Evolutionary conservation across 2,329 filamentous ascomycete genomes (phyloP).

Genomic region (Ophiostoma himal-ulmi): DNA sequence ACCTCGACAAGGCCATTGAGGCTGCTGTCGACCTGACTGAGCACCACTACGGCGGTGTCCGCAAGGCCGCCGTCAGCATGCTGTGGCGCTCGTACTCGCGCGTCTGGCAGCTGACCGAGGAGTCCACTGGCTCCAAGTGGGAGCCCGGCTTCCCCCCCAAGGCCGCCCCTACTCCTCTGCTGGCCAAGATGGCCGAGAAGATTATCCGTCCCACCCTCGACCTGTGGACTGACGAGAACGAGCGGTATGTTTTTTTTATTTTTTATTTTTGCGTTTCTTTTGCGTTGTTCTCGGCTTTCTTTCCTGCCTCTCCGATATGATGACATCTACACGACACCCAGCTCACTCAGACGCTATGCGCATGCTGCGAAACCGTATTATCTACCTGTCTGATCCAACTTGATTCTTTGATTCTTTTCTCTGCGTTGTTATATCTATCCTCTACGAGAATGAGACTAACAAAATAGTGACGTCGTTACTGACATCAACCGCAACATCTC

Average conservation of each 20-base stretch:
- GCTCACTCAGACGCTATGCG: conserved; percentile 97
- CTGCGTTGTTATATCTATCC: background rate
- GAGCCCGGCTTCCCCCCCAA: conserved; percentile 78
- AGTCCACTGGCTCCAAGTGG: conserved; percentile 75
- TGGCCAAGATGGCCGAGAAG: conserved; percentile 79
- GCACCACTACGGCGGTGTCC: conserved; percentile 87
- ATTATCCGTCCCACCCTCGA: conserved; percentile 78
- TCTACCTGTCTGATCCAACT: conserved; percentile 41
- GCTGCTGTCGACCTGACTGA: conserved; percentile 74
- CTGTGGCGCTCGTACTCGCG: conserved; percentile 91
- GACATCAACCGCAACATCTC: conserved; percentile 93
- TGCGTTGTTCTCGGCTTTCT: conserved; percentile 39
- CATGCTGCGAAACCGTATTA: conserved; percentile 80
- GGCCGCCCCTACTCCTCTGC: conserved; percentile 68
- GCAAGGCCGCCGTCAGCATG: conserved; percentile 85
- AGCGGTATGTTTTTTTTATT: conserved; percentile 72
- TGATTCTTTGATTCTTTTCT: conserved; percentile 9
- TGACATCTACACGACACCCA: conserved; percentile 92
- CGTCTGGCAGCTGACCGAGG: conserved; percentile 81
- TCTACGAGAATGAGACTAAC: conserved; percentile 20
- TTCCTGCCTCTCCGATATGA: conserved; percentile 48
- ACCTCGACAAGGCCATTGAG: conserved; percentile 83
- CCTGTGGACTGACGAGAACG: conserved; percentile 83
- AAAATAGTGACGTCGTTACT: conserved; percentile 70
- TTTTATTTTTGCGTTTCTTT: conserved; percentile 20